Conservation (phyloP, 2,329 filamentous ascomycete species). For the Rhynchosporium agropyri region DNA sequence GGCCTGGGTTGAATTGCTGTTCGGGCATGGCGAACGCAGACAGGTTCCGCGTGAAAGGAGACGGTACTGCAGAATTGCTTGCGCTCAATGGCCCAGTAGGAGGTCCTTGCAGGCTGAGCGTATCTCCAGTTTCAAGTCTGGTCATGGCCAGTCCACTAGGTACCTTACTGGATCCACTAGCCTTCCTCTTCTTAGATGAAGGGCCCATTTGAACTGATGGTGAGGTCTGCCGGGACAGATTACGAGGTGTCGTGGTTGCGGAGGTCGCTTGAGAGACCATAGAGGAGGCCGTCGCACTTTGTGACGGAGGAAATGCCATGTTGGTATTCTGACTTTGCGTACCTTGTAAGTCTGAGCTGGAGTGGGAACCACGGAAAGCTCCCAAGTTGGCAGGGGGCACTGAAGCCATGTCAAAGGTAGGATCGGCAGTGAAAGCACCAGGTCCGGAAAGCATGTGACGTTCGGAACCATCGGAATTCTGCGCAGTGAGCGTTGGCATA, state of each 20-base stretch:
- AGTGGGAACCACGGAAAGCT: slow-evolving; percentile 60
- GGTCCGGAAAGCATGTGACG: slow-evolving; percentile 46
- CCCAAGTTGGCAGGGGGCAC: slow-evolving; percentile 42
- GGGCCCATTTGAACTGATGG: slow-evolving; percentile 67
- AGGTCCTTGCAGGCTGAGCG: slow-evolving; percentile 43
- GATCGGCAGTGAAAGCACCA: slow-evolving; percentile 46
- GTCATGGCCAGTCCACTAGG: slow-evolving; percentile 82
- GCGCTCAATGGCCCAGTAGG: slow-evolving; percentile 43
- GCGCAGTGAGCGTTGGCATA: slow-evolving; percentile 44
- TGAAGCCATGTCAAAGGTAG: slow-evolving; percentile 35
- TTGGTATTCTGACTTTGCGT: slow-evolving; percentile 54
- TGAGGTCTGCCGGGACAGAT: slow-evolving; percentile 73
- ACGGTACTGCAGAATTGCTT: slow-evolving; percentile 48
- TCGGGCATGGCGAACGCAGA: slow-evolving; percentile 48
- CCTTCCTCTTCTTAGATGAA: slow-evolving; percentile 79
- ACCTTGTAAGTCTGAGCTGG: slow-evolving; percentile 63
- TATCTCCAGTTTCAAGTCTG: slow-evolving; percentile 64
- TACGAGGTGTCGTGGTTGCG: slow-evolving; percentile 58
- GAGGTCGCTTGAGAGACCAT: slow-evolving; percentile 46
- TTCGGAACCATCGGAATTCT: slow-evolving; percentile 41
- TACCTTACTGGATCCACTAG: slow-evolving; percentile 68
- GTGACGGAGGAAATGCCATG: slow-evolving; percentile 33
- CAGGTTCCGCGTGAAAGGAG: slow-evolving; percentile 56
- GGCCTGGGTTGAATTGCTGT: slow-evolving; percentile 35
- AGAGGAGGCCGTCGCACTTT: slow-evolving; percentile 42